Conservation (phyloP, 768 basidiomycete species). For the Boletus fagicola region DNA sequence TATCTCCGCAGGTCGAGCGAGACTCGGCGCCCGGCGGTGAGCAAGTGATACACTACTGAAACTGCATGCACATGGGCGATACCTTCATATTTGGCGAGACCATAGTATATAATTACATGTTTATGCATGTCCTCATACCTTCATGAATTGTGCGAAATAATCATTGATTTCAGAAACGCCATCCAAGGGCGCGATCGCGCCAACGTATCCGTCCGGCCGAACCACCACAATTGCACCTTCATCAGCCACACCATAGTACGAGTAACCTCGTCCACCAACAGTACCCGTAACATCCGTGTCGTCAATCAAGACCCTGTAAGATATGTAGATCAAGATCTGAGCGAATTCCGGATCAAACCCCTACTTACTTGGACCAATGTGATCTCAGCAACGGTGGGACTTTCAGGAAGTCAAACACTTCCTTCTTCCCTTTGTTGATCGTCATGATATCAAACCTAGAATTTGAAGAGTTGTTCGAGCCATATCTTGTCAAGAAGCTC, state of each 20-base stretch:
- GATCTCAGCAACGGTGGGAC: constrained; percentile 34
- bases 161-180: constrained; percentile 34
- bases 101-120: background rate
- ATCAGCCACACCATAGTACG: constrained; percentile 44
- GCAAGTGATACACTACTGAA: background rate
- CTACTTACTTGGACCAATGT: constrained; percentile 44
- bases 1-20: background rate
- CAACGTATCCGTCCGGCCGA: constrained; percentile 54
- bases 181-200: constrained; percentile 50
- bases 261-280: constrained; percentile 55
- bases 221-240: constrained; percentile 32
- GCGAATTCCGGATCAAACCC: background rate
- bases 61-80: background rate
- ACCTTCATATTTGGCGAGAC: background rate
- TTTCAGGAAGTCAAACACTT: constrained; percentile 30
- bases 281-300: constrained; percentile 45
- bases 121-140: background rate
- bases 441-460: constrained; percentile 33
- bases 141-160: constrained; percentile 51
- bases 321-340: background rate
- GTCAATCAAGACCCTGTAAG: constrained; percentile 58
- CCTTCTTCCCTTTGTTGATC: constrained; percentile 33
- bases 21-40: background rate
- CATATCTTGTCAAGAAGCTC: constrained; percentile 30
- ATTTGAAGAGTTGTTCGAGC: constrained; percentile 20